Evolutionary conservation across 108 stramenopile genomes (phyloP).

Genomic region (Thalassiosira profunda): DNA sequence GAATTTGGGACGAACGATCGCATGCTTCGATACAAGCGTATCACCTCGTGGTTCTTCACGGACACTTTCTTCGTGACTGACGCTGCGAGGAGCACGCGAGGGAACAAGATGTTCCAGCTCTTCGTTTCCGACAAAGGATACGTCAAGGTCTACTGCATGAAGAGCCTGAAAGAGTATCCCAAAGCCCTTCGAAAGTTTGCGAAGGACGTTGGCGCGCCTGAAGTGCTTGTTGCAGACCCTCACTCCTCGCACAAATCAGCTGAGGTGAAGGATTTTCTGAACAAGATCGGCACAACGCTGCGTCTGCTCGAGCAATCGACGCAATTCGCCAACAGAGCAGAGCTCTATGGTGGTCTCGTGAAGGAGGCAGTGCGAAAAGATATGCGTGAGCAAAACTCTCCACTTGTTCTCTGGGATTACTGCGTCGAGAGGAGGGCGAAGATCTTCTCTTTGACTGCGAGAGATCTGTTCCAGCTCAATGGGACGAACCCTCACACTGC

Average conservation of each 20-base stretch:
- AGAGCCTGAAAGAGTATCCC: constrained; percentile 8
- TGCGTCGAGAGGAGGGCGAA: constrained; percentile 37
- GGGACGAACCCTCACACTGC: constrained; percentile 32
- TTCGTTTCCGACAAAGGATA: constrained; percentile 39
- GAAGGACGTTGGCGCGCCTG: constrained; percentile 47
- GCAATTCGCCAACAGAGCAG: constrained; percentile 39
- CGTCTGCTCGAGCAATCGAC: constrained; percentile 26
- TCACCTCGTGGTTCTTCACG: constrained; percentile 31
- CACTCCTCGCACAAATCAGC: constrained; percentile 13
- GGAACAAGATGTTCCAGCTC: constrained; percentile 11
- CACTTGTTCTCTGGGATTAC: constrained; percentile 51
- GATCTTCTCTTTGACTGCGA: constrained; percentile 27
- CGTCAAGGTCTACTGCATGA: constrained; percentile 25
- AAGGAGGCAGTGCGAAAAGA: constrained; percentile 41
- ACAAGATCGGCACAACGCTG: constrained; percentile 38
- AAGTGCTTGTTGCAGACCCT: constrained; percentile 23
- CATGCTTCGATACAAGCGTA: constrained; percentile 30
- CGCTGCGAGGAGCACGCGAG: constrained; percentile 24
- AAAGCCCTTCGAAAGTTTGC: constrained; percentile 32
- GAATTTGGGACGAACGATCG: constrained; percentile 36
- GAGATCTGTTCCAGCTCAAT: constrained; percentile 27
- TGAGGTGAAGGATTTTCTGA: neutral
- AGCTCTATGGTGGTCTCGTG: constrained; percentile 43
- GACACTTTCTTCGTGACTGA: constrained; percentile 33
- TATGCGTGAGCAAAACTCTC: constrained; percentile 29